phyloP scores from a whole-genome alignment of 345 rosid species.

The Populus alba region DNA sequence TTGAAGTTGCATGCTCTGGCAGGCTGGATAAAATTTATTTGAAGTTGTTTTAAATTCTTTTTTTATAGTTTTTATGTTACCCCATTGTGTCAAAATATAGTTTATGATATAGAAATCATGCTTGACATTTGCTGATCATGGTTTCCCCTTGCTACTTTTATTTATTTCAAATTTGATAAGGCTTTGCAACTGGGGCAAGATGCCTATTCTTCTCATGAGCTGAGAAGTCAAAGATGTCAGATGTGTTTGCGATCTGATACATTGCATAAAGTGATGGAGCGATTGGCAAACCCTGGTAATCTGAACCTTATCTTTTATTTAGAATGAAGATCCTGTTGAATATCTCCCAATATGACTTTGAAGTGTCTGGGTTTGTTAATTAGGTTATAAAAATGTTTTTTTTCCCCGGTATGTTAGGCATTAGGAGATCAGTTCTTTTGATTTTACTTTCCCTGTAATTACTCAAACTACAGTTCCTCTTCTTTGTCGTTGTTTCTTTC shows the following conservation, averaged over 20 bases:
- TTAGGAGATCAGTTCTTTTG: background rate
- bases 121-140: background rate
- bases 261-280: conserved; percentile 33
- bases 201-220: conserved; percentile 17
- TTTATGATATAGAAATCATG: background rate
- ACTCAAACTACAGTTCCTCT: background rate
- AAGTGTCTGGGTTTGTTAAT: background rate
- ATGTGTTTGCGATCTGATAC: conserved; percentile 37
- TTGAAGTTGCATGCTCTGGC: background rate
- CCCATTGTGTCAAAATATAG: background rate
- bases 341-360: background rate
- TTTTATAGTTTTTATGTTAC: background rate
- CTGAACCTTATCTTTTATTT: background rate
- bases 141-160: background rate
- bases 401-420: background rate
- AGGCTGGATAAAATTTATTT: background rate
- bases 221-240: conserved; percentile 32
- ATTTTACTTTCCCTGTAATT: background rate
- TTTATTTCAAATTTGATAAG: conserved; percentile 3
- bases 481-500: background rate
- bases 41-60: background rate
- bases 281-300: conserved; percentile 30
- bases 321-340: background rate
- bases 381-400: background rate
- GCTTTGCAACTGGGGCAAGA: conserved; percentile 37